Conservation (phyloP, 1,284 basidiomycete species). For the Peniophora sp. region DNA sequence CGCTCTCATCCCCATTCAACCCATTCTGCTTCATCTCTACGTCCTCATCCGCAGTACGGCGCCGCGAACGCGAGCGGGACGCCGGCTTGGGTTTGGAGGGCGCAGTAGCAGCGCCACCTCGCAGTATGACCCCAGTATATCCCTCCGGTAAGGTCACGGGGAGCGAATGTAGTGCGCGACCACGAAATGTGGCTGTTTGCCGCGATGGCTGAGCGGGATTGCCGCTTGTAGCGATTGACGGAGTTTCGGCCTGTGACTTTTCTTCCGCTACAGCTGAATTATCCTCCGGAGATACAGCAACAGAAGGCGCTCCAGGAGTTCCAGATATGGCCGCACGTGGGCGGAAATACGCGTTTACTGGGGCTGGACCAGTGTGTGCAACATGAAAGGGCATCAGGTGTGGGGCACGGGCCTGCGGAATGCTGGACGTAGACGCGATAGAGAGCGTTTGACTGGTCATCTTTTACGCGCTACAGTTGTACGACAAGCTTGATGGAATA, state of each 20-base stretch:
- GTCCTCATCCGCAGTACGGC: conserved; percentile 14
- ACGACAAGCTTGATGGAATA: too few species aligned
- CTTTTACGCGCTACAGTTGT: too few species aligned
- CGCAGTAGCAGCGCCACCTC: conserved; percentile 18
- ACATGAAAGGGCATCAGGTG: conserved; percentile 78
- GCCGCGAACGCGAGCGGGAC: conserved; percentile 6
- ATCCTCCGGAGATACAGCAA: background rate
- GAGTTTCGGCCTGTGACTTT: background rate
- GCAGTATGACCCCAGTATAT: conserved; percentile 59
- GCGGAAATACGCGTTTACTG: conserved; percentile 65
- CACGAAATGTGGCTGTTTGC: conserved; percentile 62
- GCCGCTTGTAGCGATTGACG: background rate
- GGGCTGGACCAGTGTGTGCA: conserved; percentile 59
- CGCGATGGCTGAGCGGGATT: conserved; percentile 19
- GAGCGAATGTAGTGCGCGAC: conserved; percentile 61
- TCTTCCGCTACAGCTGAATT: background rate
- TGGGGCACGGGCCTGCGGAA: background rate
- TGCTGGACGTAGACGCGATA: background rate
- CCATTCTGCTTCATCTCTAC: conserved; percentile 6
- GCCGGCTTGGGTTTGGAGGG: conserved; percentile 10
- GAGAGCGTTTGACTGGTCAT: background rate
- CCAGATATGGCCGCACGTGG: conserved; percentile 34
- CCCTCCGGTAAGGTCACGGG: conserved; percentile 53
- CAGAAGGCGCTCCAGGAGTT: conserved; percentile 21
- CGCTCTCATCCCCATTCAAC: conserved; percentile 9